Base-by-base conservation (phyloP, 1,284 basidiomycete genomes). In the Fistulina hepatica region DNA sequence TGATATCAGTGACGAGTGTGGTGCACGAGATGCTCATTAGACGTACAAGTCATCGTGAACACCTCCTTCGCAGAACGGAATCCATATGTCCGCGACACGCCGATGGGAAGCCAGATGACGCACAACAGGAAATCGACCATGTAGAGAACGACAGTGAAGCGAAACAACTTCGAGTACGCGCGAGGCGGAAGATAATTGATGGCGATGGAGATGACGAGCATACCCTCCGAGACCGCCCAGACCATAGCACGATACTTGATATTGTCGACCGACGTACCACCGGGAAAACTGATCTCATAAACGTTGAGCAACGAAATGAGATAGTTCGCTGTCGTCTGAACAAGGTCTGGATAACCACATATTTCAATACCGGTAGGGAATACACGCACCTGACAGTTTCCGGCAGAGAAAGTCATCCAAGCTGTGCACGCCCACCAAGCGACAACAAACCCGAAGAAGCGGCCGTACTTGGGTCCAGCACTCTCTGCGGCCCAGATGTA, bases 401-500 rank as follows among this genome's bases (percentile, higher is more conserved):
- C 73, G 10, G 88, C 86, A 35, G 76, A 69, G 50, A 89, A 90
- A 0, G 85, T 89, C 73, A 88, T 88, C 88, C 88, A 91, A 12
- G 86, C 86, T 1, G 86, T 89, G 44, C 73, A 77, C 20, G 83
- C 69, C 85, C 85, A 90, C 82, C 83, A 90, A 32, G 86, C 85
- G 20, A 91, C 86, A 38, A 88, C 56, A 60, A 91, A 90, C 2
- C 84, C 88, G 47, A 88, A 74, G 56, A 90, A 81, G 27, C 85
- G 68, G 2, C 76, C 83, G 50, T 85, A 79, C 48, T 83, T 86
- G 10, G 77, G 77, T 3, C 86, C 86, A 4, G 83, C 88, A 47
- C 84, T 85, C 52, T 88, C 86, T 20, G 85, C 86, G 0, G 84
- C 81, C 88, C 88, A 91, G 41, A 89, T 77, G 57, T 91, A 91